Base-by-base conservation (phyloP, 2,329 filamentous ascomycete species). In the Aspergillus carbonarius region DNA sequence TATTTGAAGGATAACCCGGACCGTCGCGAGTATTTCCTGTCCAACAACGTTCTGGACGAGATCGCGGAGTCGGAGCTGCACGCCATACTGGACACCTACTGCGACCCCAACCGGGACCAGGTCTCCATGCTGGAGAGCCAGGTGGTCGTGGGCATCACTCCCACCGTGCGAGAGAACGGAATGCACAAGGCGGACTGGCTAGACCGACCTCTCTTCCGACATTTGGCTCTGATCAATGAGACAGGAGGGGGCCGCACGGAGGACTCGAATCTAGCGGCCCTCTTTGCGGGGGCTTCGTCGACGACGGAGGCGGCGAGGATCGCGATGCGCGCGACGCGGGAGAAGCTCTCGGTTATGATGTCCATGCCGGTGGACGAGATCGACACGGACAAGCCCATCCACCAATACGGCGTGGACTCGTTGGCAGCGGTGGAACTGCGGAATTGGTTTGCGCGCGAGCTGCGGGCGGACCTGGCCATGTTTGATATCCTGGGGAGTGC, bases 301-400 rank as follows among this genome's bases (percentile, higher is more conserved):
- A 20, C 39, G n/a, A 40, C 27, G 2, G 61, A 61, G 12, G 52
- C 52, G 4, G 30, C 50, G 6, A 49, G n/a, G 9, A 54, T 53
- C 8, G 44, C 54, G 0, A 57, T 65, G 1, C 66, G 59, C 0
- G 71, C 67, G 0, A 55, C 76, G 3, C 61, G 61, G 0, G 54
- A 54, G 4, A 76, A 73, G 42, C 64, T 78, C 3, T 66, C 70
- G 1, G 64, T 68, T 5, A 70, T 72, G n/a, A 69, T 79, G 59
- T 64, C 68, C 20, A 67, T 76, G 1, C 55, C 68, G 4, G 58
- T 63, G n/a, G 60, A 63, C 3, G 73, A 76, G 3, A 60, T 76
- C 13, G 70, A 73, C 15, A 51, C 60, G 0, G 49, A 57, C 6
- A 70, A 67, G 59, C 64, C 73, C 2, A 61, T 73, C 6, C 64